These are phyloP conservation scores for Suillus subluteus DNA, from an alignment of 768 basidiomycete genomes.

Conservation along the genomic window DNA sequence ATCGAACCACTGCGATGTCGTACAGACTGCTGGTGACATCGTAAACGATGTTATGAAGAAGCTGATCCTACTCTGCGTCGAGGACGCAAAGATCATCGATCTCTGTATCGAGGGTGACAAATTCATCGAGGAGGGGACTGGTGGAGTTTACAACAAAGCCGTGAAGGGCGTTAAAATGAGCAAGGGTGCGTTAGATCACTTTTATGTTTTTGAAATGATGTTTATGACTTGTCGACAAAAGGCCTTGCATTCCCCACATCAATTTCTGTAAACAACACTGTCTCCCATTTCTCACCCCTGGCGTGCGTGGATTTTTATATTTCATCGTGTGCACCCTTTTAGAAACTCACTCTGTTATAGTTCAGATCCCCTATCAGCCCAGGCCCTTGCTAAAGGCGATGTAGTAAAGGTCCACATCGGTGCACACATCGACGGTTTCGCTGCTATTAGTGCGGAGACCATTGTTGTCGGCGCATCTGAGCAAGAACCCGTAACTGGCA, in stretches of 20 bases:
- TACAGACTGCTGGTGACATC: slow-evolving; percentile 88
- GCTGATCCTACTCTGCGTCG: slow-evolving; percentile 73
- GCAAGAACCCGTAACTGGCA: slow-evolving; percentile 76
- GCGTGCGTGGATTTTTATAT: slow-evolving; percentile 54
- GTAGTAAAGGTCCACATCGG: slow-evolving; percentile 96
- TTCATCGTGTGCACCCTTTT: background rate
- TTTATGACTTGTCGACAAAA: slow-evolving; percentile 30
- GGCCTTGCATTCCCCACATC: slow-evolving; percentile 95
- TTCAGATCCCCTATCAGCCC: slow-evolving; percentile 72
- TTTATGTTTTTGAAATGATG: background rate
- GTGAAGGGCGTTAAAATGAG: slow-evolving; percentile 85
- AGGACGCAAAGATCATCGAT: slow-evolving; percentile 88
- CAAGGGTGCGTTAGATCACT: slow-evolving; percentile 65
- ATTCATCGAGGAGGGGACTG: slow-evolving; percentile 85
- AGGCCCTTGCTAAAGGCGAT: slow-evolving; percentile 79
- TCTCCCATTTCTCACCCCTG: slow-evolving; percentile 96
- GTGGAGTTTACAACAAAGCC: slow-evolving; percentile 85
- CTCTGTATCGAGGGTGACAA: slow-evolving; percentile 93
- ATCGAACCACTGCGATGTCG: slow-evolving; percentile 5
- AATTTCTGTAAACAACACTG: slow-evolving; percentile 93
- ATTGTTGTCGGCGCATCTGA: slow-evolving; percentile 82
- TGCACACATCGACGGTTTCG: slow-evolving; percentile 97
- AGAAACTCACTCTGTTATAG: slow-evolving; percentile 38
- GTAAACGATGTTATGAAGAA: slow-evolving; percentile 83
- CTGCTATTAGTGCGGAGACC: slow-evolving; percentile 92